These are phyloP conservation scores for Auxenochlorella pyrenoidosa DNA, from an alignment of 139 green algal species.

Conservation along the genomic window DNA sequence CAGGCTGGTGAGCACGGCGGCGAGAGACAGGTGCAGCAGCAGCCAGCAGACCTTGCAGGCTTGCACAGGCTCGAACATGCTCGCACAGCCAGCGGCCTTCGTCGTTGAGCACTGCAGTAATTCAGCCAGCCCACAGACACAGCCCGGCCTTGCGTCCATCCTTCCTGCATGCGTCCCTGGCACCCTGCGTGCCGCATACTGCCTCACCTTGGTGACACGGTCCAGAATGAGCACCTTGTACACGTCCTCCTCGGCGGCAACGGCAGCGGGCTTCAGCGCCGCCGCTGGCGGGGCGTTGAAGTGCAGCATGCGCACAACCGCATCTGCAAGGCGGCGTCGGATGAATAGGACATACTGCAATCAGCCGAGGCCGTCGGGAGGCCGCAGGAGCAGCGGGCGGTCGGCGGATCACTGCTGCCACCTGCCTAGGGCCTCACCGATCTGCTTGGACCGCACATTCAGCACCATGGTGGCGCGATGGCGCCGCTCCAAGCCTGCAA, in stretches of 20 bases:
- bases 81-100: too few species aligned
- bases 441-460: conserved; percentile 75
- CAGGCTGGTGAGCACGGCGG: too few species aligned
- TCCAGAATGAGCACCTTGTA: conserved; percentile 98
- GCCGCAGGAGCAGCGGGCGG: neutral
- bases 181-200: neutral
- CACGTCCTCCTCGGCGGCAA: conserved; percentile 54
- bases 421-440: conserved; percentile 45
- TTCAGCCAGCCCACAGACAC: too few species aligned
- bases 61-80: too few species aligned
- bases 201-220: conserved; percentile 54
- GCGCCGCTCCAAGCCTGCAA: neutral
- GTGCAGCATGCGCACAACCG: conserved; percentile 70
- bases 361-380: neutral
- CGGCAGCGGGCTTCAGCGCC: neutral
- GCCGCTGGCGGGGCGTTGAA: conserved; percentile 51
- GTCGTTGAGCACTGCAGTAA: too few species aligned
- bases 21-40: too few species aligned
- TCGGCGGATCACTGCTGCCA: neutral
- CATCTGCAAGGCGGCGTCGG: conserved; percentile 49
- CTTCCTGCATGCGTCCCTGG: neutral
- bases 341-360: too few species aligned
- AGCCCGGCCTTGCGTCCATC: neutral
- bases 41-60: too few species aligned
- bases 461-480: conserved; percentile 65